Conservation (phyloP, 2,329 filamentous ascomycete genomes). For the Botryosphaeria agaves region DNA sequence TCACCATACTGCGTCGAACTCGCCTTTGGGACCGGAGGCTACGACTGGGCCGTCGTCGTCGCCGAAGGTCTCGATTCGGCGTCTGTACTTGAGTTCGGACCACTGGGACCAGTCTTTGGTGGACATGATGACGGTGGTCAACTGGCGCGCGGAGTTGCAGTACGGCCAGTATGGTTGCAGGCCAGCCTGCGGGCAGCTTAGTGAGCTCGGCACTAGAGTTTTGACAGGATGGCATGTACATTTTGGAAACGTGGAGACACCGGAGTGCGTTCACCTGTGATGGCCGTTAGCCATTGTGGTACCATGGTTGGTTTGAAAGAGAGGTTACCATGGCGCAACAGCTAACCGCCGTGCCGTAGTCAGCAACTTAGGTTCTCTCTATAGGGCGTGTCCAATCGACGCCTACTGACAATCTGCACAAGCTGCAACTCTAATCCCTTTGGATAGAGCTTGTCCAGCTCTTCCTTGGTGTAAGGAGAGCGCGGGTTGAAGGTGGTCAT, state of each 20-base stretch:
- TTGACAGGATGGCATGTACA: constrained; percentile 36
- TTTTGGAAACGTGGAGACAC: constrained; percentile 81
- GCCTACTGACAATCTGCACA: constrained; percentile 55
- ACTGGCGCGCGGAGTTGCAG: constrained; percentile 57
- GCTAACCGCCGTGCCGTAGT: too few relatives aligned
- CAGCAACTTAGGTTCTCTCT: constrained; percentile 1
- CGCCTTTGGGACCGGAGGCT: constrained; percentile 47
- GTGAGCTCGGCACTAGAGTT: constrained; percentile 1
- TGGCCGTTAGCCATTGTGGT: too few relatives aligned
- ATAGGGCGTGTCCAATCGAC: not conserved
- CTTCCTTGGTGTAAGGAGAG: constrained; percentile 59
- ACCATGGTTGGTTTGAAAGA: too few relatives aligned
- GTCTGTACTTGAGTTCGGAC: constrained; percentile 44
- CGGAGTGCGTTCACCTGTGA: constrained; percentile 56
- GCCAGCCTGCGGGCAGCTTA: constrained; percentile 22
- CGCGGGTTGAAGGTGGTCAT: constrained; percentile 72
- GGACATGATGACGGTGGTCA: constrained; percentile 44
- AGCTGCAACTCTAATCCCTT: constrained; percentile 63
- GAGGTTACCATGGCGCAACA: constrained; percentile 20
- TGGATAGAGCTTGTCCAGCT: constrained; percentile 71
- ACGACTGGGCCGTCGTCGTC: constrained; percentile 44
- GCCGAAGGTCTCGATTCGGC: constrained; percentile 72
- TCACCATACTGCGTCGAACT: constrained; percentile 69
- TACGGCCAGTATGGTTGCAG: constrained; percentile 62
- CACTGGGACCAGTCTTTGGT: constrained; percentile 35